phyloP scores from a whole-genome alignment of 164 flowering plant species.

The Tetrastigma voinierianum region DNA sequence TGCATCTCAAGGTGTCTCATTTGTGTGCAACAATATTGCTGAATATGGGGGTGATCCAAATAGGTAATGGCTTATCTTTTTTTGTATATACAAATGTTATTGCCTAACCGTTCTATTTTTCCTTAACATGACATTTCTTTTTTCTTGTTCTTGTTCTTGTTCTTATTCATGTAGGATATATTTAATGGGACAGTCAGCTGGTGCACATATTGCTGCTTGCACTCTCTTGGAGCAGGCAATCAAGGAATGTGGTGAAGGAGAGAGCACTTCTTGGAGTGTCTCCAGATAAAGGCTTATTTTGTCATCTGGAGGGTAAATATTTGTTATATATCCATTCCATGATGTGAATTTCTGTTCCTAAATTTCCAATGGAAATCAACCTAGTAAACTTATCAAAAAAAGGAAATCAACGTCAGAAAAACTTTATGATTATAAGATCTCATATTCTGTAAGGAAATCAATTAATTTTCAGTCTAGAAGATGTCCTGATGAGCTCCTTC shows the following conservation, averaged over 20 bases:
- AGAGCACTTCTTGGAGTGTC: constrained; percentile 65
- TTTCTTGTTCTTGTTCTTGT: background rate
- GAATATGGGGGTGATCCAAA: constrained; percentile 96
- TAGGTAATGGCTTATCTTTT: constrained; percentile 41
- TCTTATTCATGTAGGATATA: constrained; percentile 67
- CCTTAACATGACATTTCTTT: background rate
- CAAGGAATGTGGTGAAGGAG: constrained; percentile 59
- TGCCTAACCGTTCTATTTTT: too few relatives aligned
- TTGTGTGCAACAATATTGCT: constrained; percentile 77
- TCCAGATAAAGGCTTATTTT: constrained; percentile 89
- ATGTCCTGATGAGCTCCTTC: too few relatives aligned
- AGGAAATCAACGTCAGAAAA: too few relatives aligned
- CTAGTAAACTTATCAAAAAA: too few relatives aligned
- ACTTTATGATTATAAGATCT: too few relatives aligned
- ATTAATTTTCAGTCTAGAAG: too few relatives aligned
- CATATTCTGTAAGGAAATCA: too few relatives aligned
- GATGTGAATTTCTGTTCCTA: too few relatives aligned
- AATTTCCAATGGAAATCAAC: too few relatives aligned
- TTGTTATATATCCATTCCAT: background rate
- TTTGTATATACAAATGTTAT: background rate
- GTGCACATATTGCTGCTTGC: constrained; percentile 98
- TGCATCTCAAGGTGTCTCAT: constrained; percentile 82
- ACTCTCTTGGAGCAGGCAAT: constrained; percentile 83
- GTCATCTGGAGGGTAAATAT: constrained; percentile 93
- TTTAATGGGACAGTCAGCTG: constrained; percentile 97